Base-by-base conservation (phyloP, 2,329 filamentous ascomycete species). In the Aspergillus quadrilineatus region DNA sequence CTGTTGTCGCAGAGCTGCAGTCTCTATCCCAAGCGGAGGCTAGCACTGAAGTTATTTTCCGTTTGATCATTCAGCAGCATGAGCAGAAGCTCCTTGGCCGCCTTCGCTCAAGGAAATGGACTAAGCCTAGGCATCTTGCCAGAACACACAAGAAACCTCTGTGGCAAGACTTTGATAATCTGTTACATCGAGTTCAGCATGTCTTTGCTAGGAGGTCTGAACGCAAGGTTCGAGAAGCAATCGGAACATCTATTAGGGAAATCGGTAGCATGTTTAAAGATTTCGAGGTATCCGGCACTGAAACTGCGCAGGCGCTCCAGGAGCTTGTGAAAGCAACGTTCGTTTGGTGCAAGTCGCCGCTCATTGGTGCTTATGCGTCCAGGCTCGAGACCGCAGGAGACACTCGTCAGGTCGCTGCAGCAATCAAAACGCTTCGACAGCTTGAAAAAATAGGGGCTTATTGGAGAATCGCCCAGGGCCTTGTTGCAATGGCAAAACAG, bases 381-480 rank as follows among this genome's bases (percentile, higher is more conserved):
- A 52, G 44, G 37, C 49, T 52, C 39, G 49, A 52, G 39, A 44
- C 6, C 15, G 28, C 39, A 45, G 49, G 49, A 6, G 37, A 26
- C 22, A 52, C 49, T 22, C 37, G 7, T 28, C 49, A 52, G 26
- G 26, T 36, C 22, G 49, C 49, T 6, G 49, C 49, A 15, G 49
- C 49, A 12, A 34, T 52, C 39, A 52, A 52, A 15, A 52, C 49
- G 34, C 22, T 52, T 12, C 49, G 49, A 8, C 49, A 52, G 26
- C 49, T 52, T 12, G 49, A 52, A 52, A 52, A 52, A 39, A 52
- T 52, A 37, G 49, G 49, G n/a, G 39, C 49, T 34, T 52, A 52
- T 30, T 52, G 49, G 49, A 44, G 49, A 41, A 52, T 52, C 6
- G 49, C 49, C 28, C 29, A 52, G n/a, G 39, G 45, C 39, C 37